A percentile compares a stretch with the other conserved stretches of the same genome.
Evolutionary conservation across 2,329 filamentous ascomycete genomes (phyloP).

Genomic region (Fonsecaea pedrosoi): DNA sequence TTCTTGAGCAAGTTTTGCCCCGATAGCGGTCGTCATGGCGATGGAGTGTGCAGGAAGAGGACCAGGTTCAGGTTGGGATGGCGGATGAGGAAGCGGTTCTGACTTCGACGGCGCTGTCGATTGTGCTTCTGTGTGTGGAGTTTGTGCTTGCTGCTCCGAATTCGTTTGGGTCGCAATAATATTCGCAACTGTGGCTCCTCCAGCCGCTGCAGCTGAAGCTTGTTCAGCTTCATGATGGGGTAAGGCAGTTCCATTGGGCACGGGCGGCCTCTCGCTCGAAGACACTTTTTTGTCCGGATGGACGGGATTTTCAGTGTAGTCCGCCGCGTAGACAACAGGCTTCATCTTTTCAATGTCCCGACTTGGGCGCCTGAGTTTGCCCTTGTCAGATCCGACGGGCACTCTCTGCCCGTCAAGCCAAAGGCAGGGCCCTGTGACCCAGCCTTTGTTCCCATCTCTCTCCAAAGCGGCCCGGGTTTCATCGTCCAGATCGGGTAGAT

Average conservation of each 20-base stretch:
- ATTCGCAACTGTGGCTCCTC: constrained; percentile 24
- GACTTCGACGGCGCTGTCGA: constrained; percentile 7
- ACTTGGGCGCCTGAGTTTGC: constrained; percentile 35
- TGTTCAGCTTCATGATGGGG: constrained; percentile 33
- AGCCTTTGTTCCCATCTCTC: constrained; percentile 39
- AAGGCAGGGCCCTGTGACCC: constrained; percentile 39
- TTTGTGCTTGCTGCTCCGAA: constrained; percentile 15
- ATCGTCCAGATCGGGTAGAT: constrained; percentile 73
- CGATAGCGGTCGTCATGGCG: constrained; percentile 32
- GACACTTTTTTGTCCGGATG: constrained; percentile 34
- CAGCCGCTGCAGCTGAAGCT: constrained; percentile 13
- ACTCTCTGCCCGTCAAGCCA: constrained; percentile 40
- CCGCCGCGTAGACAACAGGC: constrained; percentile 38
- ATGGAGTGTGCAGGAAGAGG: constrained; percentile 28
- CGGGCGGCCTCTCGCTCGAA: background rate
- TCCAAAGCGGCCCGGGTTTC: constrained; percentile 44
- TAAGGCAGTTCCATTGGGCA: constrained; percentile 24
- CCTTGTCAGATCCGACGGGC: constrained; percentile 40
- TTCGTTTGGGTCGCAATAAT: constrained; percentile 24
- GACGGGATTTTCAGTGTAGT: constrained; percentile 38
- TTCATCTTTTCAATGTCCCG: constrained; percentile 35
- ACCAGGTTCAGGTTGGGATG: constrained; percentile 35
- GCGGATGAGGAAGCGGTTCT: constrained; percentile 20
- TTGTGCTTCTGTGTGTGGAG: constrained; percentile 5
- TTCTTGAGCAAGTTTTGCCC: constrained; percentile 27